Percentiles rank a stretch among this genome's conserved stretches.
Evolutionary conservation across 202 grass and related monocot genomes (phyloP).

Genomic region (Elaeis oleifera): DNA sequence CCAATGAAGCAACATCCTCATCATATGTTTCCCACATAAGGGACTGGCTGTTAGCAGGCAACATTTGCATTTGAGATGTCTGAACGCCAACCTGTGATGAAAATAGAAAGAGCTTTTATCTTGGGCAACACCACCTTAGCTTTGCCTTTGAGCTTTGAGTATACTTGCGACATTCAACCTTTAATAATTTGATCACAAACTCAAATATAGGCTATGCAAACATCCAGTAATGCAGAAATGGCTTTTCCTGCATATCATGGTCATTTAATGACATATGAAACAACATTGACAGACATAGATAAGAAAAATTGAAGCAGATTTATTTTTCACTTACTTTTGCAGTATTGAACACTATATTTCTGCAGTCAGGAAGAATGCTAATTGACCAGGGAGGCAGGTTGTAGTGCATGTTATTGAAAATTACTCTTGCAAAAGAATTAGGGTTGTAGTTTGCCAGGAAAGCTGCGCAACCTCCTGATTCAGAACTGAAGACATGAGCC

Average conservation of each 20-base stretch:
- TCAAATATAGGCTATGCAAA: no score
- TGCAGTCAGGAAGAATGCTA: constrained; percentile 93
- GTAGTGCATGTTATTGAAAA: constrained; percentile 80
- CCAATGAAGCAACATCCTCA: constrained; percentile 73
- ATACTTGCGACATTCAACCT: no score
- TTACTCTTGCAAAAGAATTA: constrained; percentile 57
- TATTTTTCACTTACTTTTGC: constrained; percentile 54
- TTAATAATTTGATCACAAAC: no score
- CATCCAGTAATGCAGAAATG: no score
- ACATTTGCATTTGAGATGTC: constrained; percentile 99
- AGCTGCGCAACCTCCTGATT: constrained; percentile 70
- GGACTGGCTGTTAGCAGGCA: constrained; percentile 38
- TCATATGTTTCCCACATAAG: constrained; percentile 88
- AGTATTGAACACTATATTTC: constrained; percentile 81
- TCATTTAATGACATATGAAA: neutral
- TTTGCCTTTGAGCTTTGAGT: no score
- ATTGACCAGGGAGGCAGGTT: constrained; percentile 97
- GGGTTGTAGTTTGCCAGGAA: constrained; percentile 79
- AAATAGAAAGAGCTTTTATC: neutral
- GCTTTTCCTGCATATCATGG: no score
- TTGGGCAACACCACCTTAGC: neutral
- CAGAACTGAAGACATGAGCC: constrained; percentile 77
- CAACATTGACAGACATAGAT: no score
- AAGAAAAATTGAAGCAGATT: no score
- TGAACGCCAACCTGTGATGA: constrained; percentile 67